Evolutionary conservation across 257 asterid genomes (phyloP).

Genomic region (Ehretia macrophylla): DNA sequence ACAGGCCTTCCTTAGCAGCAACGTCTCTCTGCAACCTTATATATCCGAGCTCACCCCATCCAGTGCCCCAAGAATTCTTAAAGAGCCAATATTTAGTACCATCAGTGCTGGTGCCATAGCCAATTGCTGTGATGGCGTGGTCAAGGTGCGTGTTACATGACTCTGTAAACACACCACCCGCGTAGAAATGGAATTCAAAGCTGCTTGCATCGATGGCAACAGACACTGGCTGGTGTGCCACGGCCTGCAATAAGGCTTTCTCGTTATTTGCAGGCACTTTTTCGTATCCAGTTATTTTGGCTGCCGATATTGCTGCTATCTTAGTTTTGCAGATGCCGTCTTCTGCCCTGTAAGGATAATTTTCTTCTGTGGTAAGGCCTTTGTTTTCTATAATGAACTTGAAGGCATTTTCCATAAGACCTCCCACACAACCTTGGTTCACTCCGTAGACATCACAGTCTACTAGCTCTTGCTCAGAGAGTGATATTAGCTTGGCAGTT

Average conservation of each 20-base stretch:
- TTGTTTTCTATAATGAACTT: conserved; percentile 14
- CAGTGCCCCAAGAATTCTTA: conserved; percentile 38
- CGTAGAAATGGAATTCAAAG: conserved; percentile 28
- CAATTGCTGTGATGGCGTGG: conserved; percentile 38
- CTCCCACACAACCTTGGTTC: conserved; percentile 24
- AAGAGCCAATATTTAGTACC: conserved; percentile 37
- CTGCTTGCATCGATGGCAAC: conserved; percentile 36
- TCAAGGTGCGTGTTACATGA: conserved; percentile 30
- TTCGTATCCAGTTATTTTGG: conserved; percentile 32
- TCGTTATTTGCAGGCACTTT: conserved; percentile 35
- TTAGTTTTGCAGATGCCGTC: conserved; percentile 25
- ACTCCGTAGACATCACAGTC: conserved; percentile 24
- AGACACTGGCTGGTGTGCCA: conserved; percentile 34
- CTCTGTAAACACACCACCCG: conserved; percentile 31
- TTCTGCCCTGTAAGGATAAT: conserved; percentile 27
- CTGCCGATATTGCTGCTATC: conserved; percentile 15
- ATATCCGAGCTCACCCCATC: conserved; percentile 44
- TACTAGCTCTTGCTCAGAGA: conserved; percentile 31
- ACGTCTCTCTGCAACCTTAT: conserved; percentile 30
- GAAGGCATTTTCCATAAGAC: conserved; percentile 30
- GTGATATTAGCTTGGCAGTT: conserved; percentile 21
- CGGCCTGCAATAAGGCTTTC: conserved; percentile 32
- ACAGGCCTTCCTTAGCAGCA: conserved; percentile 17
- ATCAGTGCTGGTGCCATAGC: conserved; percentile 30
- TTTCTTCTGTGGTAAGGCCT: conserved; percentile 27